Conservation (phyloP, 768 basidiomycete species). For the Xerocomellus dryophilus region DNA sequence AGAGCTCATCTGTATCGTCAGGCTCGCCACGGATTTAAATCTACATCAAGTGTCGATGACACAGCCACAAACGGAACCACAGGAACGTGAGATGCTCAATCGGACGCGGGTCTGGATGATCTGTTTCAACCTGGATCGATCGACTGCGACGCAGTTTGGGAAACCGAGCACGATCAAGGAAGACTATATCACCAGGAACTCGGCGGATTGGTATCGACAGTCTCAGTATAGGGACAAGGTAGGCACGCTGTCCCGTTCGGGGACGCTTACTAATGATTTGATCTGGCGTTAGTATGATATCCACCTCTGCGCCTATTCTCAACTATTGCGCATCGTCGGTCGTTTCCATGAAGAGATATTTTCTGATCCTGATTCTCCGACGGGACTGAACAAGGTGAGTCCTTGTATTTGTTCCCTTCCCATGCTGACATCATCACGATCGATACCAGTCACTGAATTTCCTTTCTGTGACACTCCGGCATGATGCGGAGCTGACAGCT, state of each 20-base stretch:
- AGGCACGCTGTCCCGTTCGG: conserved; percentile 5
- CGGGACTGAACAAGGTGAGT: conserved; percentile 65
- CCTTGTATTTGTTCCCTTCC: neutral
- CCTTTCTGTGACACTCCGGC: conserved; percentile 55
- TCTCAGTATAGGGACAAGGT: conserved; percentile 62
- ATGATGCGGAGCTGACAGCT: conserved; percentile 53
- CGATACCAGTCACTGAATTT: conserved; percentile 59
- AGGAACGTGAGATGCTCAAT: conserved; percentile 82
- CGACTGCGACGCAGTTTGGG: conserved; percentile 84
- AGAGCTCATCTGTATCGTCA: conserved; percentile 21
- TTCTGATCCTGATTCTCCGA: conserved; percentile 63
- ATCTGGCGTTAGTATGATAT: conserved; percentile 56
- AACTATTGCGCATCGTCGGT: conserved; percentile 64
- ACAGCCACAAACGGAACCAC: conserved; percentile 67
- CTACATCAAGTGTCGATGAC: conserved; percentile 63
- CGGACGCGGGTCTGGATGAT: conserved; percentile 87
- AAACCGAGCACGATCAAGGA: conserved; percentile 88
- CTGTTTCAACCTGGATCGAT: conserved; percentile 85
- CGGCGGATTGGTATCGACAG: conserved; percentile 71
- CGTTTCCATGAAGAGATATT: conserved; percentile 77
- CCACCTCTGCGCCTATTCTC: conserved; percentile 71
- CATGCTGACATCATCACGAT: conserved; percentile 6
- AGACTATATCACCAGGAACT: conserved; percentile 72
- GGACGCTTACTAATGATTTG: neutral
- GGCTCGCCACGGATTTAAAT: conserved; percentile 87